These are phyloP conservation scores for Xylaria digitata DNA, from an alignment of 2,329 filamentous ascomycete genomes.

Conservation along the genomic window DNA sequence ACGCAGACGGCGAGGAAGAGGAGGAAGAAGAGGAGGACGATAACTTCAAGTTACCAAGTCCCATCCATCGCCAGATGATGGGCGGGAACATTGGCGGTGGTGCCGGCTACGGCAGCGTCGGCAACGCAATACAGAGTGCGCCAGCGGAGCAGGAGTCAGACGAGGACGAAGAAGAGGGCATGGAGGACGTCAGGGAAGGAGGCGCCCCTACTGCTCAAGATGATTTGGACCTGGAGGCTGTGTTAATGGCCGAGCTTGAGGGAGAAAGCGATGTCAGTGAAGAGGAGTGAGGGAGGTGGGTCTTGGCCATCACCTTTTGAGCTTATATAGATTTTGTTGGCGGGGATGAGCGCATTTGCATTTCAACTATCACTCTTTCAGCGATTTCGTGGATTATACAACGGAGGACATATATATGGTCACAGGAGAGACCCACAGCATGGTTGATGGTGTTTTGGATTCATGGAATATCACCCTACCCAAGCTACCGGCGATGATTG, in stretches of 20 bases:
- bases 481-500: neutral
- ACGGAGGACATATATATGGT: neutral
- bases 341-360: constrained; percentile 18
- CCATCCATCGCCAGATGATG: constrained; percentile 56
- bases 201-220: constrained; percentile 45
- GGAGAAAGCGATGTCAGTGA: constrained; percentile 51
- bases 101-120: constrained; percentile 35
- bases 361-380: constrained; percentile 14
- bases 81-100: constrained; percentile 42
- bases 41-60: constrained; percentile 65
- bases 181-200: constrained; percentile 48
- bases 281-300: constrained; percentile 44
- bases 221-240: constrained; percentile 49
- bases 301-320: neutral
- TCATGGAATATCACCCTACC: constrained; percentile 13
- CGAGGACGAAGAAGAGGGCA: constrained; percentile 51
- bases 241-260: constrained; percentile 46
- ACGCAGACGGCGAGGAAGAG: constrained; percentile 56
- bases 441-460: constrained; percentile 25
- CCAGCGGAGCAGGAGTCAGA: constrained; percentile 46
- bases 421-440: constrained; percentile 17
- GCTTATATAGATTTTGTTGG: constrained; percentile 3
- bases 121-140: constrained; percentile 33
- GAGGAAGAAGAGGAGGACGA: constrained; percentile 52
- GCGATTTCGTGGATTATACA: constrained; percentile 13